phyloP scores from a whole-genome alignment of 352 stramenopile species.

The Pythium dissimile region DNA sequence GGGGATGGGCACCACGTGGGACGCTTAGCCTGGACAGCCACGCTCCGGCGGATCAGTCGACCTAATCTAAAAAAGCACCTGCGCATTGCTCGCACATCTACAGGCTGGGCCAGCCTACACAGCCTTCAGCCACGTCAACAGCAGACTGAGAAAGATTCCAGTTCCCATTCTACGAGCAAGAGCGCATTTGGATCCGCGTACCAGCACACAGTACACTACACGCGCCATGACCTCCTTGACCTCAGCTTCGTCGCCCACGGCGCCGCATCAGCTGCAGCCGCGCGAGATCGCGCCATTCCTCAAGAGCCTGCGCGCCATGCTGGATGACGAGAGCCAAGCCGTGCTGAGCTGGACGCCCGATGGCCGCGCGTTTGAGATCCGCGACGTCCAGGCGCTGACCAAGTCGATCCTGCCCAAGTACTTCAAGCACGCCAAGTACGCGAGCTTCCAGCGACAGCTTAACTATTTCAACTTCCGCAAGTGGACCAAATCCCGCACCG shows the following conservation, averaged over 20 bases:
- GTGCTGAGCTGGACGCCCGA: constrained; percentile 28
- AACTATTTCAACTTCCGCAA: constrained; percentile 95
- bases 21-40: not conserved
- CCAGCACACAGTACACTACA: too few relatives aligned
- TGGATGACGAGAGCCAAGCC: constrained; percentile 35
- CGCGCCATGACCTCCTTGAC: too few relatives aligned
- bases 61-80: not conserved
- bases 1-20: not conserved
- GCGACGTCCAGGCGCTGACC: constrained; percentile 33
- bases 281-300: constrained; percentile 50
- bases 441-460: constrained; percentile 91
- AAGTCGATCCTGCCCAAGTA: constrained; percentile 79
- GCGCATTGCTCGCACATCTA: too few relatives aligned
- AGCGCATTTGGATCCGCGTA: too few relatives aligned
- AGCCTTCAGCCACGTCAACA: too few relatives aligned
- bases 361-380: constrained; percentile 31
- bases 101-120: too few relatives aligned
- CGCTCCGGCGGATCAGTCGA: constrained; percentile 11
- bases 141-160: too few relatives aligned
- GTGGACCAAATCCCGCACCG: constrained; percentile 77
- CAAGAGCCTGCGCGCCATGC: constrained; percentile 42
- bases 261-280: too few relatives aligned
- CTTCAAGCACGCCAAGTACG: constrained; percentile 94
- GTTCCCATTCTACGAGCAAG: too few relatives aligned
- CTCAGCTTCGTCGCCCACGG: too few relatives aligned